Evolutionary conservation across 2,329 filamentous ascomycete genomes (phyloP), one percentile per base, ranked within the genome.

Genomic region (Septoria linicola): DNA sequence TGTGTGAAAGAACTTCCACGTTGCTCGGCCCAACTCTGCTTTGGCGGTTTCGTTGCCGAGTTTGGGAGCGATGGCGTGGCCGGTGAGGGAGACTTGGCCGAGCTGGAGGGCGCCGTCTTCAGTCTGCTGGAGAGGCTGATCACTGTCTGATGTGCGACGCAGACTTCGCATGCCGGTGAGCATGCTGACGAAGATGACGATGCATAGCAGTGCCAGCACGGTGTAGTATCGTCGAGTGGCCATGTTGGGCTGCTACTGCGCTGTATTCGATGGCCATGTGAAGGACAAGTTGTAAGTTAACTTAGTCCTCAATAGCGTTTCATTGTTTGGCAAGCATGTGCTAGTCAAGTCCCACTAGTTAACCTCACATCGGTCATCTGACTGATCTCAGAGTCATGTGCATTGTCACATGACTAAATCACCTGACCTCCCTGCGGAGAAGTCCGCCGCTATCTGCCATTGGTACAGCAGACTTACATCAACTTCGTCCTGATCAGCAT

Each of bases 31-130:
- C 21, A 85, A 73, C 68, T 85, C 82, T 54, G 80, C 82, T 68
- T 92, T 93, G 47, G 82, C 75, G 5, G 88, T 93, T 54, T 85
- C 87, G 71, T 93, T 93, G 65, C 88, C 88, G 46, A 93, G 75
- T 71, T 89, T 90, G 1, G 87, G 85, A 43, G 88, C 88, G 63
- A 90, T 92, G 3, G 83, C 84, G 49, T 82, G 82, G 31, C 56
- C 56, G 3, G 41, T 42, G 14, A 59, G 25, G 7, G 49, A 45
- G 6, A 51, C 40, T 23, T 59, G 40, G n/a, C 31, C 50, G 4
- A 53, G 34, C 19, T 50, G 53, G 11, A 50, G 43, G 19, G 40
- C 25, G 13, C 43, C 35, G 14, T 41, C 41, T 1, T 30, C 36
- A 1, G 41, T 20, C 20, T 43, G 41, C 11, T 41, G 37, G 6